These are phyloP conservation scores for Zalerion maritima DNA, from an alignment of 495 filamentous ascomycete species.

Conservation along the genomic window DNA sequence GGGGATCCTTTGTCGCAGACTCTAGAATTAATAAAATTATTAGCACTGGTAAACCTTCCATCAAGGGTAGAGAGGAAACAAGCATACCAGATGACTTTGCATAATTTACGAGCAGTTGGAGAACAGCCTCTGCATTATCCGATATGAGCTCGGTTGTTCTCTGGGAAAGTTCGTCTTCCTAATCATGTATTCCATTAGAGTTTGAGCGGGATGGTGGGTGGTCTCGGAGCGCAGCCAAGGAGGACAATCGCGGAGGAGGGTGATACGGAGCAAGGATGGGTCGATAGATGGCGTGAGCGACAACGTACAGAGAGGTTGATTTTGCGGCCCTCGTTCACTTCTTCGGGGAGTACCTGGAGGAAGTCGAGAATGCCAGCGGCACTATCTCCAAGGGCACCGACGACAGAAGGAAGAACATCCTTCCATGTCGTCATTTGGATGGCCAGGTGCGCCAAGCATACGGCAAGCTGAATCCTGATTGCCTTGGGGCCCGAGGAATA, in stretches of 20 bases:
- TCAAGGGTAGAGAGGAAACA: not conserved
- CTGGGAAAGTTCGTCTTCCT: conserved; percentile 82
- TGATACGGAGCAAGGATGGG: conserved; percentile 31
- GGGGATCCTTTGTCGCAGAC: conserved; percentile 70
- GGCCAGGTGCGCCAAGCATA: conserved; percentile 83
- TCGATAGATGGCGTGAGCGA: too few relatives aligned
- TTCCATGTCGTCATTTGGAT: conserved; percentile 97
- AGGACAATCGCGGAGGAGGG: too few relatives aligned
- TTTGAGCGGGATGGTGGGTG: conserved; percentile 27
- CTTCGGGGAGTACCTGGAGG: conserved; percentile 88
- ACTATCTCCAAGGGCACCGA: conserved; percentile 61
- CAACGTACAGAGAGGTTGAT: conserved; percentile 94
- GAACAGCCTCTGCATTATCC: conserved; percentile 76
- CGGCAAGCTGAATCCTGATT: conserved; percentile 85
- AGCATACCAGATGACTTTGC: conserved; percentile 73
- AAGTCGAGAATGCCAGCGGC: conserved; percentile 85
- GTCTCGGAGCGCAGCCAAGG: conserved; percentile 19
- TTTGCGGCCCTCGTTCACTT: conserved; percentile 97
- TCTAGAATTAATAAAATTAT: conserved; percentile 17
- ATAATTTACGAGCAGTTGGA: conserved; percentile 74
- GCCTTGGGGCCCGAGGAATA: conserved; percentile 77
- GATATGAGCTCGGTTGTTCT: conserved; percentile 79
- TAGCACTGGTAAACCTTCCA: conserved; percentile 4
- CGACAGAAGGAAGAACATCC: conserved; percentile 72
- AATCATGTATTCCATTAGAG: conserved; percentile 37